Percentiles rank a stretch among this genome's conserved stretches.
phyloP scores from a whole-genome alignment of 2,329 filamentous ascomycete genomes.

The Dissoconium aciculare region DNA sequence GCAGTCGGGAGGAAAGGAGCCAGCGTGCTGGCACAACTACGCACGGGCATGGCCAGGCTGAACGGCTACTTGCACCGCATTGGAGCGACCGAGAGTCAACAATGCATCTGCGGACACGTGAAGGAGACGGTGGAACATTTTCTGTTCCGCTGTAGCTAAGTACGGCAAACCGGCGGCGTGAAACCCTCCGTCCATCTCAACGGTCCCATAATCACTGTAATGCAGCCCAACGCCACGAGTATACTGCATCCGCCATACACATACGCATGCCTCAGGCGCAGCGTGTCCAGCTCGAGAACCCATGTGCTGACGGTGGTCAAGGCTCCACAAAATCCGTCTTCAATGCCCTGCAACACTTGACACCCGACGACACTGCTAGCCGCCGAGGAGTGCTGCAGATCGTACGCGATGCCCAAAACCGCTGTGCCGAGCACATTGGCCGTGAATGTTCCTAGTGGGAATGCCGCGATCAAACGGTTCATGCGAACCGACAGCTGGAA shows the following conservation, averaged over 20 bases:
- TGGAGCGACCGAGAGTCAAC: too few species aligned
- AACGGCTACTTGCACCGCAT: too few species aligned
- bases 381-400: conserved; percentile 47
- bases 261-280: conserved; percentile 42
- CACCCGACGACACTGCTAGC: conserved; percentile 24
- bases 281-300: conserved; percentile 24
- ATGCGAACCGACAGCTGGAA: conserved; percentile 56
- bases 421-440: conserved; percentile 63
- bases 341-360: conserved; percentile 28
- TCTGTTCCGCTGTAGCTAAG: too few species aligned
- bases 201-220: conserved; percentile 57
- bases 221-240: conserved; percentile 36
- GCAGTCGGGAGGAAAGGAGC: too few species aligned
- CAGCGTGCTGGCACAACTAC: too few species aligned
- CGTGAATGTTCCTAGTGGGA: conserved; percentile 68
- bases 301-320: conserved; percentile 31
- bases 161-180: too few species aligned
- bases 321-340: conserved; percentile 29
- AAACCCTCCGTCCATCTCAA: conserved; percentile 56
- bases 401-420: conserved; percentile 57
- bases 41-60: too few species aligned
- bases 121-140: too few species aligned
- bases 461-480: conserved; percentile 48
- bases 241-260: conserved; percentile 50
- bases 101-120: too few species aligned